Base-by-base conservation (phyloP, 2,329 filamentous ascomycete genomes). In the Coniella vitis region DNA sequence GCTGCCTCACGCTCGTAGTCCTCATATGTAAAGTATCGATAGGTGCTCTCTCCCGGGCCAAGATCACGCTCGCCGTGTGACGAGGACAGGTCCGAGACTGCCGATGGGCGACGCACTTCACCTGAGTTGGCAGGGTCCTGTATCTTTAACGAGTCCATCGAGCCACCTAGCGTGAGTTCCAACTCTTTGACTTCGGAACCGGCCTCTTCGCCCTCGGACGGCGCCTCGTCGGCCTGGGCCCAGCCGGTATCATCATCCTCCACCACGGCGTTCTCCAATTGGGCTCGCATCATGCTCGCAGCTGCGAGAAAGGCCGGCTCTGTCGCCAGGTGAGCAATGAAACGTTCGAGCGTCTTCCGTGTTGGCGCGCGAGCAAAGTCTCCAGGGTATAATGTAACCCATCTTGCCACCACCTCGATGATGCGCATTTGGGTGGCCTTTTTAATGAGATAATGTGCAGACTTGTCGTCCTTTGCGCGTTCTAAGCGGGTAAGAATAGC, bases 171-270 rank as follows among this genome's bases (percentile, higher is more conserved):
- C 1, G 73, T 72, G 29, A 55, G 41, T 41, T 54, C 54, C 17
- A 53, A 32, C 54, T 55, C 51, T 34, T 51, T 13, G 14, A 58
- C 52, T 65, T 65, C 47, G 65, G 64, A 43, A 20, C 47, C 36
- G 58, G 53, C 22, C 14, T 42, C 68, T 68, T 38, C 73, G 70
- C 16, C 71, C 68, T 56, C 81, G 72, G 19, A 81, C 4, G 29
- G 37, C 1, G 40, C 39, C 2, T 53, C 79, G 60, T 97, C 91
- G 40, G 81, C 80, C 60, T 83, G 87, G n/a, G 87, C 89, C 93
- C 93, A 98, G 12, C 86, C 83, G 0, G 86, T 86, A 62, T 98
- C 91, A 60, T 97, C 93, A 61, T 97, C 90, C 59, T 95, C 87
- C 5, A 80, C 72, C 2, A 90, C 83, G 50, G 73, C 75, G 43